Evolutionary conservation across 169 alveolate species (phyloP).

Genomic region (Neospora caninum): DNA sequence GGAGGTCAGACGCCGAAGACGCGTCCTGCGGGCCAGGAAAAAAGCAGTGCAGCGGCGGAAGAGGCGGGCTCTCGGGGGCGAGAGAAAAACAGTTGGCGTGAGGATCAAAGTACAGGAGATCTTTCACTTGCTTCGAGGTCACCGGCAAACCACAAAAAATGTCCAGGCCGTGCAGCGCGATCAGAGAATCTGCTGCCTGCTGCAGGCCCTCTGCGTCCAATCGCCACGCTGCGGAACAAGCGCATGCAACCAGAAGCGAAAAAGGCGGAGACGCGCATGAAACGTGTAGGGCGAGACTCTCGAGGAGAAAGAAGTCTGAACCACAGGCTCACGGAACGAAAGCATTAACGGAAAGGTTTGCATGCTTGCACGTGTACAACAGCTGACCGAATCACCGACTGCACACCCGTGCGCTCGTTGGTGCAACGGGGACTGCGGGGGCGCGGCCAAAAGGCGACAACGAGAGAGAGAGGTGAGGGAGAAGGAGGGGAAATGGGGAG

Average conservation of each 20-base stretch:
- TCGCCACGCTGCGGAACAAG: constrained; percentile 20
- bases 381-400: no score
- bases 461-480: no score
- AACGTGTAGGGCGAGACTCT: no score
- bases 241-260: background rate
- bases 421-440: no score
- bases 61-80: background rate
- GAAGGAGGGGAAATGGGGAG: no score
- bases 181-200: constrained; percentile 33
- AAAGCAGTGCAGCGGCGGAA: constrained; percentile 1
- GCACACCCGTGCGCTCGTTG: no score
- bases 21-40: background rate
- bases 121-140: constrained; percentile 5
- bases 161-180: constrained; percentile 10
- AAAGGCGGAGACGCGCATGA: no score
- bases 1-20: background rate
- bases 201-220: constrained; percentile 32
- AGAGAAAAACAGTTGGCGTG: background rate
- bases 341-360: no score
- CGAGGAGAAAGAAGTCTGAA: no score
- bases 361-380: no score
- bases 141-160: constrained; percentile 20
- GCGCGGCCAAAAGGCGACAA: no score
- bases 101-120: constrained; percentile 3
- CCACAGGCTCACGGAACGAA: no score